Evolutionary conservation across 2,329 filamentous ascomycete species (phyloP).

Genomic region (Cryphonectria carpinicola): DNA sequence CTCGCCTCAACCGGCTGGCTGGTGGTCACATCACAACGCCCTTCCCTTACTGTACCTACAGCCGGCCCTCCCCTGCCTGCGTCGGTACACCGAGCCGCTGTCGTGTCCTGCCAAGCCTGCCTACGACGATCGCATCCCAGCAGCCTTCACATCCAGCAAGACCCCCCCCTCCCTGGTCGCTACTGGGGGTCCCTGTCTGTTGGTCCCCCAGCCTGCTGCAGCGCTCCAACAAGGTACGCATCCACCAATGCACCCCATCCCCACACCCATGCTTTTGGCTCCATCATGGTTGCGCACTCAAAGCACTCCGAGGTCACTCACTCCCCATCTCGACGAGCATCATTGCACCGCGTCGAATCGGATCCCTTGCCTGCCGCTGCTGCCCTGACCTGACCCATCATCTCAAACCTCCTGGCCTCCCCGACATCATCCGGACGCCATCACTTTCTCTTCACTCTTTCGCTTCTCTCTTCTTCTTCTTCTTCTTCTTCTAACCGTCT

Average conservation of each 20-base stretch:
- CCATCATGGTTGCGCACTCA: conserved; percentile 6
- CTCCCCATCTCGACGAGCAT: conserved; percentile 24
- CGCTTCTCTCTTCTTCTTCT: not conserved
- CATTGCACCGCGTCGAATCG: conserved; percentile 27
- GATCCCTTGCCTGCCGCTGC: conserved; percentile 27
- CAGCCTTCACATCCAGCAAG: conserved; percentile 20
- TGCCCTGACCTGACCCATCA: conserved; percentile 4
- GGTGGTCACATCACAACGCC: conserved; percentile 1
- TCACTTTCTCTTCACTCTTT: conserved; percentile 9
- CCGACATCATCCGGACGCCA: conserved; percentile 20
- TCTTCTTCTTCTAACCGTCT: conserved; percentile 4
- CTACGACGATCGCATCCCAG: conserved; percentile 18
- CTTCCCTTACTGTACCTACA: not conserved
- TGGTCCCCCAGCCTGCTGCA: conserved; percentile 12
- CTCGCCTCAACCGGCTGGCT: not conserved
- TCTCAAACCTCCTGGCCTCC: conserved; percentile 22
- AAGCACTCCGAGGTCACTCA: conserved; percentile 25
- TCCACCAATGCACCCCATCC: conserved; percentile 20
- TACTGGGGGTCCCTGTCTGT: conserved; percentile 25
- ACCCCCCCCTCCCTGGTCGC: conserved; percentile 10
- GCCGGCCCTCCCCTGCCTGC: not conserved
- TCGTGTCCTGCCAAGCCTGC: conserved; percentile 11
- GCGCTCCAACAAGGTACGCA: conserved; percentile 20
- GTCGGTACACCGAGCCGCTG: conserved; percentile 7
- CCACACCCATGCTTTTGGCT: conserved; percentile 10